Evolutionary conservation across 495 filamentous ascomycete genomes (phyloP).

Genomic region (Annulohypoxylon maeteangense): DNA sequence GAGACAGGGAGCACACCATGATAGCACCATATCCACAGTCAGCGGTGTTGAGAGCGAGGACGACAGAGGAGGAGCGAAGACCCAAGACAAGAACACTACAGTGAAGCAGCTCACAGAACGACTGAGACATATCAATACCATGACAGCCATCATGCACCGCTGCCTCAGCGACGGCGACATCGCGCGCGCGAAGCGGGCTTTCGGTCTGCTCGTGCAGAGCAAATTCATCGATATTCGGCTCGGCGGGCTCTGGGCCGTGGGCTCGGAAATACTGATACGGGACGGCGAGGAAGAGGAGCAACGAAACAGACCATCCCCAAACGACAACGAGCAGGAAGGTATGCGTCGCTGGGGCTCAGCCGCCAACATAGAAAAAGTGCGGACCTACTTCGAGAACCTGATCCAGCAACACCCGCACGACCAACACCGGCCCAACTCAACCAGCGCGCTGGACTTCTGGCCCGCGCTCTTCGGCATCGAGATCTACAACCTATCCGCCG

Average conservation of each 20-base stretch:
- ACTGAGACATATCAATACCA: conserved; percentile 44
- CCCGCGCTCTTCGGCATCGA: conserved; percentile 54
- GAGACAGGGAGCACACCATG: conserved; percentile 14
- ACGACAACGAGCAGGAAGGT: background rate
- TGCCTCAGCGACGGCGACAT: conserved; percentile 55
- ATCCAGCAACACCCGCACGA: conserved; percentile 55
- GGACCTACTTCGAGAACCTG: conserved; percentile 50
- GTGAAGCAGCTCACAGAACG: conserved; percentile 32
- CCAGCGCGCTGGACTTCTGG: conserved; percentile 55
- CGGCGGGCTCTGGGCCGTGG: conserved; percentile 54
- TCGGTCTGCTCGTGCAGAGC: conserved; percentile 51
- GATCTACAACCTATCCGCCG: conserved; percentile 50
- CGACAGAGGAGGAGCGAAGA: background rate
- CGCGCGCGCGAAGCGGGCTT: conserved; percentile 50
- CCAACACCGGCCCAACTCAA: conserved; percentile 37
- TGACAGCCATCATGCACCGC: conserved; percentile 50
- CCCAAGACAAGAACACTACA: conserved; percentile 5
- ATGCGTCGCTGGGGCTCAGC: conserved; percentile 38
- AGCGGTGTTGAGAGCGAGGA: background rate
- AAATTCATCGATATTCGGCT: conserved; percentile 51
- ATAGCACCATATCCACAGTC: background rate
- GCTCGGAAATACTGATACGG: conserved; percentile 56
- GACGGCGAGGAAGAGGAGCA: conserved; percentile 45
- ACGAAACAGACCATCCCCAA: background rate
- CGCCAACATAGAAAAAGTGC: conserved; percentile 43